phyloP scores from a whole-genome alignment of 2,329 filamentous ascomycete species.

The Chaetoscypha palmicola region DNA sequence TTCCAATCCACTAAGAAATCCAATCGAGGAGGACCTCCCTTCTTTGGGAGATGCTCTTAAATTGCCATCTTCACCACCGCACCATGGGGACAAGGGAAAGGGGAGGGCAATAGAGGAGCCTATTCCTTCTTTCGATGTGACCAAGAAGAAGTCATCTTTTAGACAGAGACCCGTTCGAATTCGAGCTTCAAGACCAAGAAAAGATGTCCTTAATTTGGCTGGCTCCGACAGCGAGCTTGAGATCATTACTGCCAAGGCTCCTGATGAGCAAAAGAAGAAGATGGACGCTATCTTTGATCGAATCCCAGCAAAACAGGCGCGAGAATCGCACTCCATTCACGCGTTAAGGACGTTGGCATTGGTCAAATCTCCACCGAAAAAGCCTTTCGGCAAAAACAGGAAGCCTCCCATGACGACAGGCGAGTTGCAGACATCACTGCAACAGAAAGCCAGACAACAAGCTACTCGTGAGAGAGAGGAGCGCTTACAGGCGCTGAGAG shows the following conservation, averaged over 20 bases:
- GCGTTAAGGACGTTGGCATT: conserved; percentile 69
- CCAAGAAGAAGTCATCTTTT: conserved; percentile 19
- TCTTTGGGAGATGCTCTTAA: conserved; percentile 16
- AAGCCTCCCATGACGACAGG: conserved; percentile 56
- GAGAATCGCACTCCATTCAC: conserved; percentile 57
- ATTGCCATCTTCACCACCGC: conserved; percentile 15
- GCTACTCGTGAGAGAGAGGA: conserved; percentile 70
- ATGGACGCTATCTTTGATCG: conserved; percentile 63
- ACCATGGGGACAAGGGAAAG: conserved; percentile 50
- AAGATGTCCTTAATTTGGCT: conserved; percentile 29
- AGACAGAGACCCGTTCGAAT: conserved; percentile 33
- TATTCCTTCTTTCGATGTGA: conserved; percentile 5
- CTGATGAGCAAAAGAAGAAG: conserved; percentile 37
- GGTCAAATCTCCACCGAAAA: conserved; percentile 55
- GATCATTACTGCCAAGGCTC: conserved; percentile 29
- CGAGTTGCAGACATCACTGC: conserved; percentile 62
- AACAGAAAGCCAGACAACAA: conserved; percentile 70
- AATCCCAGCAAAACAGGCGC: conserved; percentile 53
- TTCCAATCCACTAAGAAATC: not conserved
- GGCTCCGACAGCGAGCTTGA: conserved; percentile 43
- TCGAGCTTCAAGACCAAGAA: conserved; percentile 34
- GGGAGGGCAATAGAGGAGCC: conserved; percentile 42
- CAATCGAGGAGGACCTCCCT: conserved; percentile 15
- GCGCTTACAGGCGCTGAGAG: conserved; percentile 67
- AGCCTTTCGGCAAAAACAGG: conserved; percentile 36